Conservation (phyloP, 2,329 filamentous ascomycete species). For the Geosmithia putterillii region DNA sequence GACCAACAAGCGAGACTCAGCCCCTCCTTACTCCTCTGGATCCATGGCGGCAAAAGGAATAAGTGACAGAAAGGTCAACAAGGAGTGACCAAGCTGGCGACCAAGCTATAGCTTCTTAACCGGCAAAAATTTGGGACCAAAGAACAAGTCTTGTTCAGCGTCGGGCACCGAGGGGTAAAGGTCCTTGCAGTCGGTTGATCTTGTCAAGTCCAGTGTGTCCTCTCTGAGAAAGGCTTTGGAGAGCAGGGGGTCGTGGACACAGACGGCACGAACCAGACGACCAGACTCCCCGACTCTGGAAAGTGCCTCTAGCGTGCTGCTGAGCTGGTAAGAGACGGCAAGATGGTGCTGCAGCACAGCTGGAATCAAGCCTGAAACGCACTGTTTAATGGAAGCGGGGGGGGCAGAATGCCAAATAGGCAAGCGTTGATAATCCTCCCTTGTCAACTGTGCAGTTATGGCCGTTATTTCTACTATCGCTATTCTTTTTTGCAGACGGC, state of each 20-base stretch:
- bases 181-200: not conserved
- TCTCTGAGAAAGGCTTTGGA: not conserved
- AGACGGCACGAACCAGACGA: not conserved
- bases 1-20: not conserved
- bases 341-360: not conserved
- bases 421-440: not conserved
- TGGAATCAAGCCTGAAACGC: not conserved
- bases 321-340: not conserved
- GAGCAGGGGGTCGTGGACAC: not conserved
- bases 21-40: conserved; percentile 15
- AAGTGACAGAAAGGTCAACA: not conserved
- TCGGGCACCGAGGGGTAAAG: not conserved
- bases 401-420: not conserved
- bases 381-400: not conserved
- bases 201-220: not conserved
- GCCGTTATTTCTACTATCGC: not conserved
- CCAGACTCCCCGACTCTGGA: not conserved
- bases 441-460: not conserved
- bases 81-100: too few relatives aligned
- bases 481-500: not conserved
- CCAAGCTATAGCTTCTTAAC: not conserved
- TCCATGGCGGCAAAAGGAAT: conserved; percentile 11
- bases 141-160: not conserved
- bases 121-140: not conserved
- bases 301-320: not conserved